Evolutionary conservation across 2,329 filamentous ascomycete genomes (phyloP), one percentile per base, ranked within the genome.

Genomic region (Pseudopithomyces chartarum): DNA sequence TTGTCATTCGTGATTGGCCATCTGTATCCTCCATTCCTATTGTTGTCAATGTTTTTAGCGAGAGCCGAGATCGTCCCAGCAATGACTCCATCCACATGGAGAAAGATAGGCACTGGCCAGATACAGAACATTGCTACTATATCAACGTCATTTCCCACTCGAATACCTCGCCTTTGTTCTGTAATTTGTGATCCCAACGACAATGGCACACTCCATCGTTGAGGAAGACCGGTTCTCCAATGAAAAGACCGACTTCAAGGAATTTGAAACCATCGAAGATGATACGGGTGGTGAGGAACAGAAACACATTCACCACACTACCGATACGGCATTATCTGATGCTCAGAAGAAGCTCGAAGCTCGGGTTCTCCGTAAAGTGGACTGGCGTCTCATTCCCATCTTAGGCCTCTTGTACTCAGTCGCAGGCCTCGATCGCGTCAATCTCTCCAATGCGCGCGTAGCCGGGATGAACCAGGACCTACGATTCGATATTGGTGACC

Each of bases 391-490:
- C 1, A 72, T 79, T 12, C 76, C 76, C 4, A 76, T 76, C 10
- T 66, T 79, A 1, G 74, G 74, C 3, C 62, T 72, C 44, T 72
- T 78, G 61, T 78, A 78, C 58, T 74, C 71, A 8, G 71, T 78
- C 22, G 69, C 73, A 0, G 59, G 75, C 23, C 72, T 79, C 59
- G 76, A 79, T 46, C 67, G 76, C 34, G 71, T 71, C 54, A 79
- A 78, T 52, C 63, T 77, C 6, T 70, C 71, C 53, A 73, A 75
- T 22, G 74, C 73, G 17, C 67, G 69, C 52, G 74, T 81, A 17
- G 80, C 79, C 4, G 80, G 80, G 12, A 82, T 82, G 79, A 71
- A 74, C 8, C 65, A 72, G 15, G 80, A 82, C 51, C 68, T 82
- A 32, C 50, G 64, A 3, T 74, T 82, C 55, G 67, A 72, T 20